Percentiles rank a stretch among this genome's conserved stretches.
Conservation (phyloP, 805 yeast genomes). For the Pichia eremophila region DNA sequence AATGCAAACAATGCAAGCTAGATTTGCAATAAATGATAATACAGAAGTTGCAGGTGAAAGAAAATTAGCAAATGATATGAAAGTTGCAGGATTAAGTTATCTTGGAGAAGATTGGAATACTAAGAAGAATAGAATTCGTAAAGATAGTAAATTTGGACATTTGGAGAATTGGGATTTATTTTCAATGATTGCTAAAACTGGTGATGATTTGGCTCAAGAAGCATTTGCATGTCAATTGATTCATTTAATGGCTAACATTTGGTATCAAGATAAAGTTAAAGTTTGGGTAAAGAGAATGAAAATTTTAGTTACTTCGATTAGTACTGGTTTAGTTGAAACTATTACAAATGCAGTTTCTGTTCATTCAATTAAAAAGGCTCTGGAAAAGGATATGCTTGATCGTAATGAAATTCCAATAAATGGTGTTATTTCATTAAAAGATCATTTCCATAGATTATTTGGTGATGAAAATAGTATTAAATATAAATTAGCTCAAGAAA, state of each 20-base stretch:
- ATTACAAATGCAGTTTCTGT: constrained; percentile 90
- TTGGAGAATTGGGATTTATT: constrained; percentile 88
- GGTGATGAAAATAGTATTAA: constrained; percentile 50
- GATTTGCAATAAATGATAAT: constrained; percentile 45
- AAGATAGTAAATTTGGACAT: constrained; percentile 74
- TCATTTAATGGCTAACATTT: constrained; percentile 73
- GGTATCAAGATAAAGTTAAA: constrained; percentile 60
- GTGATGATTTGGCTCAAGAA: constrained; percentile 92
- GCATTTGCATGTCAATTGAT: constrained; percentile 96
- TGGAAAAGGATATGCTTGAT: constrained; percentile 64
- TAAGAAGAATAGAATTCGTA: constrained; percentile 72
- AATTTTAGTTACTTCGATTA: constrained; percentile 82
- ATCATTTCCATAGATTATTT: constrained; percentile 69
- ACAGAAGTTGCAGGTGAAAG: constrained; percentile 82
- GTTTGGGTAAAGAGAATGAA: constrained; percentile 94
- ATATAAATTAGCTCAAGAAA: constrained; percentile 70
- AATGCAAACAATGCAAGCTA: constrained; percentile 70
- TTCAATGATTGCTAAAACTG: constrained; percentile 93
- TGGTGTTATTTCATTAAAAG: constrained; percentile 59
- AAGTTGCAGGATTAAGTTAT: constrained; percentile 65
- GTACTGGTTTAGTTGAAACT: constrained; percentile 89
- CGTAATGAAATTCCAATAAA: constrained; percentile 65
- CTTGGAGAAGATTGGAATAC: constrained; percentile 90
- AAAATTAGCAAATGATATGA: constrained; percentile 84
- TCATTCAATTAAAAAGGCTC: constrained; percentile 88